Base-by-base conservation (phyloP, 1,139 yeast species). In the Pichia sp. region DNA sequence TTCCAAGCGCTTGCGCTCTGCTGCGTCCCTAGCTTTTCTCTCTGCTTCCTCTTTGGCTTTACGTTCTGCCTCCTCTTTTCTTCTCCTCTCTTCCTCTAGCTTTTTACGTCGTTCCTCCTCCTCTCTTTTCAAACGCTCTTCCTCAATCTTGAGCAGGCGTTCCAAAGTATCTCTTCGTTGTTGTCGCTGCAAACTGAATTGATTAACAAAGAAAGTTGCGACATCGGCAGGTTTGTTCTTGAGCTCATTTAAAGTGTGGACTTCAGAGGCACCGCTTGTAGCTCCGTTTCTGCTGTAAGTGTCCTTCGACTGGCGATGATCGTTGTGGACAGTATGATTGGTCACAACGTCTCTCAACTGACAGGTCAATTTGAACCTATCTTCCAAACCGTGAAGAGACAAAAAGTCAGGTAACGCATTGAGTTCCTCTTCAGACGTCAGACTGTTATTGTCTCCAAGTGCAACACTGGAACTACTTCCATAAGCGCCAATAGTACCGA, bases 21-120 rank as follows among this genome's bases (percentile, higher is more conserved):
- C 48, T 39, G 34, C 48, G 39, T 43, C 46, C 47, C 40, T 49
- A 43, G 30, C 45, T 37, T 46, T 37, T 41, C 50, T 30, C 42
- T 37, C 38, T 34, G 41, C 50, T 32, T 55, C 53, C 22, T 50
- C 35, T 21, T 41, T 19, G 37, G 26, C 22, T 32, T 44, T 11
- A 41, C 47, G 36, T 46, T 40, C 47, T 27, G 30, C 41, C 26
- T 35, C 40, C 12, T 40, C 37, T 15, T 13, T 30, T 13, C 32
- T 29, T 24, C 45, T 9, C 41, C 48, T 35, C 46, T 40, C 46
- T 25, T 33, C 40, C 22, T 35, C 39, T 11, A 38, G 33, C 15
- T 23, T 27, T 39, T 33, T 45, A 35, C 40, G 44, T 42, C 40
- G 48, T 35, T 38, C 38, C 31, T 32, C 38, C 22, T 34, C 40